Percentiles rank a stretch among this genome's conserved stretches.
Conservation (phyloP, 2,329 filamentous ascomycete species). For the Penicillium oxalicum region DNA sequence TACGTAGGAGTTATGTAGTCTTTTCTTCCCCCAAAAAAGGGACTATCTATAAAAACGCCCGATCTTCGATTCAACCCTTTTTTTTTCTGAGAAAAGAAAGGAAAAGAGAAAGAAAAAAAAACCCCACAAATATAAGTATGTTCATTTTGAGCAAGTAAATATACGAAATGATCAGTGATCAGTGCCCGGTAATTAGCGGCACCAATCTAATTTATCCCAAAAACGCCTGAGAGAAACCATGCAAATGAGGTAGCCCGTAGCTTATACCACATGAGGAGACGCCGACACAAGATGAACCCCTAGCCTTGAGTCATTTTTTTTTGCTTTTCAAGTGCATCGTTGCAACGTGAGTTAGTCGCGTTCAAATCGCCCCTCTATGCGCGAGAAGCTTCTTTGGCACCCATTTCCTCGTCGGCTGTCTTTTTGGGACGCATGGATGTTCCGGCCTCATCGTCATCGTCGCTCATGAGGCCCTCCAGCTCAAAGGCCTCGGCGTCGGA, state of each 20-base stretch:
- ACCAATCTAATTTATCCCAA: background rate
- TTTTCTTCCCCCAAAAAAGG: too few species aligned
- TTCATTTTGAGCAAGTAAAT: background rate
- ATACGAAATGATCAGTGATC: background rate
- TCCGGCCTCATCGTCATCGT: conserved; percentile 63
- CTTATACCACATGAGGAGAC: background rate
- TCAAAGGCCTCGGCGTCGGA: conserved; percentile 89
- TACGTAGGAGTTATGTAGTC: too few species aligned
- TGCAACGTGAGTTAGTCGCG: too few species aligned
- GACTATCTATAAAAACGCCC: too few species aligned
- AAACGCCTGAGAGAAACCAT: background rate
- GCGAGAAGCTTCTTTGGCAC: conserved; percentile 12
- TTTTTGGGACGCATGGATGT: conserved; percentile 25
- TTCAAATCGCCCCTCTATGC: background rate
- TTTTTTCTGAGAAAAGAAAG: too few species aligned
- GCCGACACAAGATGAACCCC: background rate
- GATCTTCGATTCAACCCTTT: too few species aligned
- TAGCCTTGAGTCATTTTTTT: background rate
- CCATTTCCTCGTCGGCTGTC: conserved; percentile 27
- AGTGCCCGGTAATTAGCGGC: background rate
- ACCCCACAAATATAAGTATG: background rate
- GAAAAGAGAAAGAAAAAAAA: too few species aligned
- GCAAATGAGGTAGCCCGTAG: background rate
- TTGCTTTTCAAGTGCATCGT: too few species aligned
- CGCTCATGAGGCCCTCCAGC: conserved; percentile 80